These are phyloP conservation scores for Clausena lansium DNA, from an alignment of 345 rosid genomes.

Conservation along the genomic window DNA sequence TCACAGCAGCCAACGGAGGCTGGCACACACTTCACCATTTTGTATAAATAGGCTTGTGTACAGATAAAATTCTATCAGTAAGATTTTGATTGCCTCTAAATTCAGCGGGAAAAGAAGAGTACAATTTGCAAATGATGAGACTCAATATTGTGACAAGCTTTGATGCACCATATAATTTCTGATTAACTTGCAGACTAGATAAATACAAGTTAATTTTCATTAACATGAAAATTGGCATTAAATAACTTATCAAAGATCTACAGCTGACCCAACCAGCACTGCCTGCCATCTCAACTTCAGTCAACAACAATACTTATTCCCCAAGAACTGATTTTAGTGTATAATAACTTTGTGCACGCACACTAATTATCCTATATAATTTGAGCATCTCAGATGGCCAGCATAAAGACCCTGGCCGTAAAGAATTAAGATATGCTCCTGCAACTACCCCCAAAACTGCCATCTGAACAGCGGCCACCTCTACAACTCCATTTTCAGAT, in stretches of 20 bases:
- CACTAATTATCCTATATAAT: background rate
- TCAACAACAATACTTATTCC: background rate
- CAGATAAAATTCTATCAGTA: background rate
- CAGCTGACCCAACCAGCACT: background rate
- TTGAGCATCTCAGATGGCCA: background rate
- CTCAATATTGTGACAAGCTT: background rate
- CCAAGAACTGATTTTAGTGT: background rate
- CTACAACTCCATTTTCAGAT: background rate
- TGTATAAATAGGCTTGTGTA: background rate
- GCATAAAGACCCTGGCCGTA: background rate
- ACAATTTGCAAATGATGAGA: background rate
- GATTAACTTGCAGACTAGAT: background rate
- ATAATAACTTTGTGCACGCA: background rate
- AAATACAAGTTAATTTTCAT: background rate
- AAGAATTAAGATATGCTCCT: background rate
- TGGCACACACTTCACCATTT: background rate
- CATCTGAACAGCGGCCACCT: background rate
- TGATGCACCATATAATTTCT: background rate
- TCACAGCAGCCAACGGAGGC: background rate
- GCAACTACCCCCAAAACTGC: background rate
- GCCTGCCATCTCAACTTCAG: background rate
- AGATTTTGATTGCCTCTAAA: background rate
- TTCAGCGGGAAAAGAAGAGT: background rate
- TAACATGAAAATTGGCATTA: background rate
- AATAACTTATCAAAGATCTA: background rate